A percentile compares a stretch with the other conserved stretches of the same genome.
Conservation (phyloP, 208 protist genomes). For the Leishmania martiniquensis region DNA sequence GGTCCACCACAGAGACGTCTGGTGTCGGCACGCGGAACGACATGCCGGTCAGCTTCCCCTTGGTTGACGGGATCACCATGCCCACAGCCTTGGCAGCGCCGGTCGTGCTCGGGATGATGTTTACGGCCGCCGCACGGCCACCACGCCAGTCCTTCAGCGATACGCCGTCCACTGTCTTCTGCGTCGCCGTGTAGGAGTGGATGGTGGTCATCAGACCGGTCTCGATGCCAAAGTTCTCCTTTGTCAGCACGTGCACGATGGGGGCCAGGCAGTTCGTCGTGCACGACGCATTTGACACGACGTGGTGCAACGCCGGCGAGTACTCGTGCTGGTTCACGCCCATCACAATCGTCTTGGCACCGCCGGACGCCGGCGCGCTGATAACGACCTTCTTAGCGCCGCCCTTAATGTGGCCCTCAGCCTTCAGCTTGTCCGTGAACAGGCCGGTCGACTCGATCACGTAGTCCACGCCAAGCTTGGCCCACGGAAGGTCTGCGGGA, state of each 20-base stretch:
- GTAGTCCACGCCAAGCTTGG: slow-evolving; percentile 92
- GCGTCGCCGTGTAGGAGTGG: slow-evolving; percentile 99
- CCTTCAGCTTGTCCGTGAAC: slow-evolving; percentile 94
- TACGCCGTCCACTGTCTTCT: slow-evolving; percentile 98
- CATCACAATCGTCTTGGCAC: slow-evolving; percentile 98
- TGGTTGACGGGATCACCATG: slow-evolving; percentile 92
- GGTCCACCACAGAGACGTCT: slow-evolving; percentile 99
- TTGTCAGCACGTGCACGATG: slow-evolving; percentile 95
- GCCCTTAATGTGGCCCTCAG: slow-evolving; percentile 94
- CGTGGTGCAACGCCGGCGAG: slow-evolving; percentile 68
- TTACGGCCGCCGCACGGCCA: slow-evolving; percentile 94
- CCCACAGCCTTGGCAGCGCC: slow-evolving; percentile 99
- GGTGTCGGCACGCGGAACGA: slow-evolving; percentile 98
- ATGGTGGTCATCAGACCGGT: slow-evolving; percentile 99
- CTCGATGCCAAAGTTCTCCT: slow-evolving; percentile 97
- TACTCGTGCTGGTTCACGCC: slow-evolving; percentile 98
- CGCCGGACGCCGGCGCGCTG: slow-evolving; percentile 97
- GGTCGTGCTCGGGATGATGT: slow-evolving; percentile 99
- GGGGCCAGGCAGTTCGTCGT: slow-evolving; percentile 99
- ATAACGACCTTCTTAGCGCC: slow-evolving; percentile 99
- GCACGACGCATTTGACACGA: slow-evolving; percentile 99
- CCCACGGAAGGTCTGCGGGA: slow-evolving; percentile 96
- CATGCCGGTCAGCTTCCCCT: slow-evolving; percentile 97
- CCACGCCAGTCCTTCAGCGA: slow-evolving; percentile 98
- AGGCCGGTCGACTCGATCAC: slow-evolving; percentile 99